Percentiles rank a stretch among this genome's conserved stretches.
These are phyloP conservation scores for Trichoderma afroharzianum DNA, from an alignment of 2,329 filamentous ascomycete genomes.

Conservation along the genomic window DNA sequence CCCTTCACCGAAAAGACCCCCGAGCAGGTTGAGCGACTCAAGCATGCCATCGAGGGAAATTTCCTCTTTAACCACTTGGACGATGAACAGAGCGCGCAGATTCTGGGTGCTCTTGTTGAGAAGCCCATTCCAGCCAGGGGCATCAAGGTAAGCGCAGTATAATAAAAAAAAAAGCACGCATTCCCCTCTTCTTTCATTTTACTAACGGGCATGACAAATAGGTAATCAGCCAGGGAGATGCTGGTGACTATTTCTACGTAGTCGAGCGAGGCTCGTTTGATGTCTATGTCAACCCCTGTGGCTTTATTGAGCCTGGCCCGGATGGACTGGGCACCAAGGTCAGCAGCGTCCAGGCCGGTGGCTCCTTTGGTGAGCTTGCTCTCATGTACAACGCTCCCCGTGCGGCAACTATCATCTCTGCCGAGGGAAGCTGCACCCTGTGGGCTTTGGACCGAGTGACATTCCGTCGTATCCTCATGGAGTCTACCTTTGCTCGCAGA, in stretches of 20 bases:
- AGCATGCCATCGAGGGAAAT: constrained; percentile 78
- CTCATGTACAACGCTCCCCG: constrained; percentile 98
- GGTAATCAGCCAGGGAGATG: constrained; percentile 93
- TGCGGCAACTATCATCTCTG: constrained; percentile 87
- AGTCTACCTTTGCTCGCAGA: constrained; percentile 91
- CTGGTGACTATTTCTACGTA: constrained; percentile 96
- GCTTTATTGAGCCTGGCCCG: constrained; percentile 71
- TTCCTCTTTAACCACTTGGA: constrained; percentile 94
- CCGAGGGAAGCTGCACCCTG: constrained; percentile 72
- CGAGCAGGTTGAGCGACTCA: constrained; percentile 77
- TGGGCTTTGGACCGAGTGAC: constrained; percentile 96
- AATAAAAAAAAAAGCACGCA: not conserved
- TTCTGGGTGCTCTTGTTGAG: constrained; percentile 86
- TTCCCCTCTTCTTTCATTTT: not conserved
- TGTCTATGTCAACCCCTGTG: constrained; percentile 79
- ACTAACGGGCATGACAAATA: constrained; percentile 40
- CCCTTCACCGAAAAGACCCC: constrained; percentile 78
- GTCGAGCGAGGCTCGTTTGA: constrained; percentile 90
- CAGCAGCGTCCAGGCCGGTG: constrained; percentile 76
- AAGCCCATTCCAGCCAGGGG: constrained; percentile 93
- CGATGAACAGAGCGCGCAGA: constrained; percentile 83
- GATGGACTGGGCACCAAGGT: constrained; percentile 84
- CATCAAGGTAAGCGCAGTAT: constrained; percentile 53
- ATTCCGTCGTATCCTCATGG: constrained; percentile 97
- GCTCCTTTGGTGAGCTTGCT: constrained; percentile 93